These are phyloP conservation scores for Beauveria scarabaeidicola DNA, from an alignment of 2,329 filamentous ascomycete species.

Conservation along the genomic window DNA sequence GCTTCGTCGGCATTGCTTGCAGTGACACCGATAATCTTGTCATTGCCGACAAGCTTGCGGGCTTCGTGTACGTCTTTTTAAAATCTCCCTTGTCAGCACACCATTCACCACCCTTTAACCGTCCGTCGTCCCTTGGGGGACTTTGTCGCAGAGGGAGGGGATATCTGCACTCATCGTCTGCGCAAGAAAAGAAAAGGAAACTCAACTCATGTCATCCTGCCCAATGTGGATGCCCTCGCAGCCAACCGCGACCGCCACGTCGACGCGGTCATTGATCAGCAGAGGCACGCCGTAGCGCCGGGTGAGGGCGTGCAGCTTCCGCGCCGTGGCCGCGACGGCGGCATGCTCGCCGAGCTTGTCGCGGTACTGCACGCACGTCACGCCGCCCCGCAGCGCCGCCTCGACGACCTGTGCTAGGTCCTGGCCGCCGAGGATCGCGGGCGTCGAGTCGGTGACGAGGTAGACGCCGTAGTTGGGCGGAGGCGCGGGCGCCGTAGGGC, in stretches of 20 bases:
- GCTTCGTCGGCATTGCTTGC: slow-evolving; percentile 71
- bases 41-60: slow-evolving; percentile 61
- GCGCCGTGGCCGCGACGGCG: slow-evolving; percentile 60
- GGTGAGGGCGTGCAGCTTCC: slow-evolving; percentile 63
- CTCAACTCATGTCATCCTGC: slow-evolving; percentile 79
- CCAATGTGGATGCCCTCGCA: slow-evolving; percentile 93
- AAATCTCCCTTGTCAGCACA: neutral
- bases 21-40: slow-evolving; percentile 82
- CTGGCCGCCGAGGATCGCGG: slow-evolving; percentile 64
- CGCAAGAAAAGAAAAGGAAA: neutral
- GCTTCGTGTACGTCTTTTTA: slow-evolving; percentile 42
- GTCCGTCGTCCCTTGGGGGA: too few species aligned
- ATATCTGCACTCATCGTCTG: too few species aligned
- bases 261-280: slow-evolving; percentile 86
- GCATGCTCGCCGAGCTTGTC: slow-evolving; percentile 77
- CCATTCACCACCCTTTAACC: too few species aligned
- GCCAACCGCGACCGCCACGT: slow-evolving; percentile 75
- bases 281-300: slow-evolving; percentile 62
- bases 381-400: slow-evolving; percentile 67
- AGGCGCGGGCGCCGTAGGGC: slow-evolving; percentile 24
- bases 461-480: slow-evolving; percentile 72
- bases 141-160: too few species aligned
- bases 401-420: slow-evolving; percentile 68
- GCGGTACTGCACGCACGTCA: slow-evolving; percentile 80
- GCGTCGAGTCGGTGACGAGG: slow-evolving; percentile 88